phyloP scores from a whole-genome alignment of 148 eudicot species.

The Fagopyrum tataricum region DNA sequence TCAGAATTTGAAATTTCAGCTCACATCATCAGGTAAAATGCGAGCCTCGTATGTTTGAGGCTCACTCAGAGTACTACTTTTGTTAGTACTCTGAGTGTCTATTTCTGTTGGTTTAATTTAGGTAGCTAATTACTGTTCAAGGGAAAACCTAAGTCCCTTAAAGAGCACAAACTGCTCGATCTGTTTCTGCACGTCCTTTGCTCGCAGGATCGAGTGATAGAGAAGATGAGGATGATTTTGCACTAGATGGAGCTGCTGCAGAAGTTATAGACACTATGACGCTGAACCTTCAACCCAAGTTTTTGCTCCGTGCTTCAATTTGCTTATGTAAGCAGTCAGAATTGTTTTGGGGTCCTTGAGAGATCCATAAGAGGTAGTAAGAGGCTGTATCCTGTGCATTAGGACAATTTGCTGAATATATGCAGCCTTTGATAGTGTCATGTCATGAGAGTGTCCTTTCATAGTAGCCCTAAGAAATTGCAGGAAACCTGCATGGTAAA shows the following conservation, averaged over 20 bases:
- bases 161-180: slow-evolving; percentile 75
- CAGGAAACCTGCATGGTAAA: slow-evolving; percentile 98
- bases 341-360: slow-evolving; percentile 85
- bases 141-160: slow-evolving; percentile 77
- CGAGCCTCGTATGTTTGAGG: background rate
- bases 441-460: slow-evolving; percentile 88
- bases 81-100: background rate
- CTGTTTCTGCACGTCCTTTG: slow-evolving; percentile 79
- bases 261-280: slow-evolving; percentile 99
- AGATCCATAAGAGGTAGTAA: slow-evolving; percentile 90
- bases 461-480: slow-evolving; percentile 66
- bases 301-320: slow-evolving; percentile 74
- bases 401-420: slow-evolving; percentile 91
- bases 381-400: slow-evolving; percentile 95
- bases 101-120: background rate
- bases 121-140: slow-evolving; percentile 15
- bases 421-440: slow-evolving; percentile 89
- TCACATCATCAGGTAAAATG: slow-evolving; percentile 80
- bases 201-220: slow-evolving; percentile 69
- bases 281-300: slow-evolving; percentile 74
- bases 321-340: slow-evolving; percentile 69
- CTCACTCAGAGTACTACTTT: background rate
- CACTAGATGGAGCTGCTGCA: slow-evolving; percentile 92
- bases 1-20: slow-evolving; percentile 55
- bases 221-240: slow-evolving; percentile 83